phyloP scores from a whole-genome alignment of 768 basidiomycete species.

The Hypholoma fasciculare region DNA sequence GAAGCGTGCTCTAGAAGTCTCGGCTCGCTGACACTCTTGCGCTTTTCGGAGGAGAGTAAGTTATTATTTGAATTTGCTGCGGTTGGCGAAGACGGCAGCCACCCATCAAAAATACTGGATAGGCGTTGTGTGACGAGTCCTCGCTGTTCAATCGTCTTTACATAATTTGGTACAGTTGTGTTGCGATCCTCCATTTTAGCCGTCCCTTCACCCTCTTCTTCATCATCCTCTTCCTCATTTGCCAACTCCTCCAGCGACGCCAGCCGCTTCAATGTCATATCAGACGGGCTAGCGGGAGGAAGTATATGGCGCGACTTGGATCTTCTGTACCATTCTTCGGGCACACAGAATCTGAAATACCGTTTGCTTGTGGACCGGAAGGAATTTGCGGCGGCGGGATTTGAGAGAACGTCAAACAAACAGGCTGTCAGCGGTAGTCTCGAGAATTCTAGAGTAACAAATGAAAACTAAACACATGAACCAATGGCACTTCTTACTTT shows the following conservation, averaged over 20 bases:
- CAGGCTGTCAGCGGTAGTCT: slow-evolving; percentile 42
- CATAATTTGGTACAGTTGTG: slow-evolving; percentile 13
- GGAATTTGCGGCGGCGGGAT: slow-evolving; percentile 40
- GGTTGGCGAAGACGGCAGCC: slow-evolving; percentile 51
- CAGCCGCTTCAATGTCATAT: slow-evolving; percentile 48
- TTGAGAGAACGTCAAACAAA: slow-evolving; percentile 42
- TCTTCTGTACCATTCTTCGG: slow-evolving; percentile 79
- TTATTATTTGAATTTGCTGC: slow-evolving; percentile 34
- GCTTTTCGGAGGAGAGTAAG: slow-evolving; percentile 35
- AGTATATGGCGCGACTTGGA: slow-evolving; percentile 57
- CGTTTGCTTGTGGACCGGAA: slow-evolving; percentile 43
- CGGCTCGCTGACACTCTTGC: slow-evolving; percentile 75
- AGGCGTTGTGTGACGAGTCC: slow-evolving; percentile 60
- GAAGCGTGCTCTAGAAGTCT: slow-evolving; percentile 51
- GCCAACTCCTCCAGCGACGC: slow-evolving; percentile 51
- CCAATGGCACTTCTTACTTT: slow-evolving; percentile 43
- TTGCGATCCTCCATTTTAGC: slow-evolving; percentile 45
- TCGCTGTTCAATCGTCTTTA: slow-evolving; percentile 47
- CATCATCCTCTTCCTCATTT: slow-evolving; percentile 41
- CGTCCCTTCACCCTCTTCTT: slow-evolving; percentile 58
- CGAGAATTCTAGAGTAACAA: slow-evolving; percentile 36
- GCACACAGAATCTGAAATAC: slow-evolving; percentile 64
- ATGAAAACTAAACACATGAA: slow-evolving; percentile 10
- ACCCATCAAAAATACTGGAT: slow-evolving; percentile 67
- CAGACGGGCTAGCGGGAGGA: slow-evolving; percentile 48